phyloP scores from a whole-genome alignment of 108 stramenopile species.

The Cyclotella choctawhatcheeana region DNA sequence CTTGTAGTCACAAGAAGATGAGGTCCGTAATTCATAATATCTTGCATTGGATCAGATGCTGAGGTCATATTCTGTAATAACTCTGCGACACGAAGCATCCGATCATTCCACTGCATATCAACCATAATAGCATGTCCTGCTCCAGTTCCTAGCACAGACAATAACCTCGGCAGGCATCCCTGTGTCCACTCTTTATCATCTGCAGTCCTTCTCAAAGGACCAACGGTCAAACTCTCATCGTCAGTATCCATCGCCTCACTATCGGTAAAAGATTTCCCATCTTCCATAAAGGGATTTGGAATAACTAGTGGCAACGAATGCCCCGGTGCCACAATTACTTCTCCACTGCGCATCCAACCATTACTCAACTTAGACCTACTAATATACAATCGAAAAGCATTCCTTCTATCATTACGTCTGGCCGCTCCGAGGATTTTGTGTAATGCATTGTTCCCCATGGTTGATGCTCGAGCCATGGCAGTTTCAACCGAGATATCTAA shows the following conservation, averaged over 20 bases:
- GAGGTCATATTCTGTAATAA: constrained; percentile 59
- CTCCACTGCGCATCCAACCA: constrained; percentile 12
- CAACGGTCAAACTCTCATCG: not conserved
- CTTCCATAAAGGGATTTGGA: constrained; percentile 31
- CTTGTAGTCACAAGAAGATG: constrained; percentile 80
- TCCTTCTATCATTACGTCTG: constrained; percentile 50
- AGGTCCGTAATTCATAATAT: constrained; percentile 64
- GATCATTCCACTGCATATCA: constrained; percentile 72
- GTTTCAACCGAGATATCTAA: constrained; percentile 2
- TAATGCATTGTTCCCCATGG: constrained; percentile 59
- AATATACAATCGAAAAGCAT: constrained; percentile 63
- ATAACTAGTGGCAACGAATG: constrained; percentile 32
- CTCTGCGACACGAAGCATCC: constrained; percentile 67
- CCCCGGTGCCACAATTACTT: constrained; percentile 13
- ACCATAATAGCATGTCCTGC: constrained; percentile 78
- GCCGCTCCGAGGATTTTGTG: constrained; percentile 60
- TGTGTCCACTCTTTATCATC: constrained; percentile 61
- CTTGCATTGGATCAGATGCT: not conserved
- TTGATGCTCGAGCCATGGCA: constrained; percentile 65
- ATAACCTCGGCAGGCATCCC: constrained; percentile 63
- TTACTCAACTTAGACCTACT: constrained; percentile 5
- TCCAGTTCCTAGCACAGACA: constrained; percentile 67
- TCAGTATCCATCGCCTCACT: constrained; percentile 13
- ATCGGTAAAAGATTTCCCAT: constrained; percentile 4
- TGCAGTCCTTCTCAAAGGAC: constrained; percentile 32